These are phyloP conservation scores for Endoconidiophora polonica DNA, from an alignment of 2,329 filamentous ascomycete species.

Conservation along the genomic window DNA sequence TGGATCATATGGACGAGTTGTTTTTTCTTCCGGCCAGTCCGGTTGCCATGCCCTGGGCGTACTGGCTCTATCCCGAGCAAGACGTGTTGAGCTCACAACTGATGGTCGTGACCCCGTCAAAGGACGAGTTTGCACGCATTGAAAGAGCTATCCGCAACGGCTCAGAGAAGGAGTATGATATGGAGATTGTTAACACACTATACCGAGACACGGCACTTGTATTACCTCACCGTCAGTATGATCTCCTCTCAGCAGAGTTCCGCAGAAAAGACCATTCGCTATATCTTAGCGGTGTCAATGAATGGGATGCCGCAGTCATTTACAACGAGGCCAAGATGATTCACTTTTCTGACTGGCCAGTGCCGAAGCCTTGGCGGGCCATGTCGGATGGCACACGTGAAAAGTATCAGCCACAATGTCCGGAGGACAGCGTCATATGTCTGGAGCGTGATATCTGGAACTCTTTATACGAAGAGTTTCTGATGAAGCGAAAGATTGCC, in stretches of 20 bases:
- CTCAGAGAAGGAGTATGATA: conserved; percentile 34
- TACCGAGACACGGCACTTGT: conserved; percentile 42
- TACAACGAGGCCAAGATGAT: conserved; percentile 46
- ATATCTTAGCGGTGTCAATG: conserved; percentile 22
- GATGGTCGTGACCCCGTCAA: conserved; percentile 43
- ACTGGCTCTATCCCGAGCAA: conserved; percentile 44
- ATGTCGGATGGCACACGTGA: conserved; percentile 7
- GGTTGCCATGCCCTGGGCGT: conserved; percentile 53
- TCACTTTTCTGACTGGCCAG: conserved; percentile 56
- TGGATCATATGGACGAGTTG: conserved; percentile 50
- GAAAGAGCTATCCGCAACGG: conserved; percentile 15
- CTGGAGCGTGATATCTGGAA: neutral
- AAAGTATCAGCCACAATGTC: conserved; percentile 13
- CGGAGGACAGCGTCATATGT: neutral
- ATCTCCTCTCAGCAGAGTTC: conserved; percentile 45
- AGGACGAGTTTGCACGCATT: conserved; percentile 29
- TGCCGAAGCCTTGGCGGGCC: conserved; percentile 40
- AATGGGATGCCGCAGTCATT: conserved; percentile 38
- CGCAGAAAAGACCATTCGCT: conserved; percentile 30
- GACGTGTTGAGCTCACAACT: conserved; percentile 42
- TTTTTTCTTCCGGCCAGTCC: conserved; percentile 46
- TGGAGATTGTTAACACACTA: conserved; percentile 48
- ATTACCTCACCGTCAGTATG: conserved; percentile 46
- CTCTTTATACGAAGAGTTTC: neutral
- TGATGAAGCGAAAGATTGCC: neutral